Conservation (phyloP, 1,139 yeast species). For the Arxiozyma slooffiae region DNA sequence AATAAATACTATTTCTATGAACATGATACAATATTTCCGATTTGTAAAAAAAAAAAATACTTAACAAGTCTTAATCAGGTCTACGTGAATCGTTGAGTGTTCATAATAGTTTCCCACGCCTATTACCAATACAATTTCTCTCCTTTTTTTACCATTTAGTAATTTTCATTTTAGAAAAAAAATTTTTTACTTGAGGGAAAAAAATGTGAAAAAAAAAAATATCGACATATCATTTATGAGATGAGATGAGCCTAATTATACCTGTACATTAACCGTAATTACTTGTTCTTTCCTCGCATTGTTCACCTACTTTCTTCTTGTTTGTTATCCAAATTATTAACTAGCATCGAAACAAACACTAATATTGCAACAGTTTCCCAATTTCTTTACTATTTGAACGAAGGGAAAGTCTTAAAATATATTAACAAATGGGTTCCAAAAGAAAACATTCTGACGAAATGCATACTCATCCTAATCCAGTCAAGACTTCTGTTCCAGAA, state of each 20-base stretch:
- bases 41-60: neutral
- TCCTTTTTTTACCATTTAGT: too few species aligned
- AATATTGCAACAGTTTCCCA: neutral
- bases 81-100: neutral
- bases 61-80: too few species aligned
- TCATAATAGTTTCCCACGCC: neutral
- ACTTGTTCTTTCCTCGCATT: neutral
- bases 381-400: neutral
- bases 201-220: too few species aligned
- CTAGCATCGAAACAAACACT: neutral
- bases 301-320: neutral
- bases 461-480: conserved; percentile 26
- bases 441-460: conserved; percentile 23
- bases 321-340: too few species aligned
- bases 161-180: too few species aligned
- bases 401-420: neutral
- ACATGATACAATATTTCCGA: too few species aligned
- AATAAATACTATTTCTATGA: neutral
- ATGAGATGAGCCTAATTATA: conserved; percentile 12
- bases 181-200: neutral
- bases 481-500: conserved; percentile 42
- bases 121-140: neutral
- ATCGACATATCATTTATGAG: conserved; percentile 7
- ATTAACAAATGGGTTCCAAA: conserved; percentile 22
- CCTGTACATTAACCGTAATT: neutral